Conservation (phyloP, 768 basidiomycete species). For the Scleroderma citrinum region DNA sequence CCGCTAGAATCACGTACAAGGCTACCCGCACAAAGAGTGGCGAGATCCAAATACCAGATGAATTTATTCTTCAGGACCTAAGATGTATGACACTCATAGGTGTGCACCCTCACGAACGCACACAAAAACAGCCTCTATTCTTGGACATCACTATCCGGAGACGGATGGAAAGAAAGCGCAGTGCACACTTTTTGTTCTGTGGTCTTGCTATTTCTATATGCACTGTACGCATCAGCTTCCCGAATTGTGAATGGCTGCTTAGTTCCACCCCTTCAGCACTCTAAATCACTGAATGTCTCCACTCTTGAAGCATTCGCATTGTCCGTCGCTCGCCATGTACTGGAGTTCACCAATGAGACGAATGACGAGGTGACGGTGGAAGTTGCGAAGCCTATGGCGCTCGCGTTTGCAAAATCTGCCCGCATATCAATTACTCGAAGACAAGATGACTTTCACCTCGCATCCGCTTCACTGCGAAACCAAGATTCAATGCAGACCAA, state of each 20-base stretch:
- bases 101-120: slow-evolving; percentile 59
- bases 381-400: slow-evolving; percentile 67
- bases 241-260: background rate
- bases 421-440: slow-evolving; percentile 55
- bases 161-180: background rate
- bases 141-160: slow-evolving; percentile 40
- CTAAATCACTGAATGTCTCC: slow-evolving; percentile 43
- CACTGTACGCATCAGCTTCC: background rate
- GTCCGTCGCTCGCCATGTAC: slow-evolving; percentile 41
- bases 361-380: slow-evolving; percentile 40
- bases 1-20: slow-evolving; percentile 40
- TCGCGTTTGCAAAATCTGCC: slow-evolving; percentile 60
- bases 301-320: slow-evolving; percentile 72
- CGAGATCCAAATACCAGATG: slow-evolving; percentile 14
- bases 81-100: slow-evolving; percentile 56
- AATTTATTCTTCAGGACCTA: slow-evolving; percentile 33
- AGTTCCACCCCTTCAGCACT: slow-evolving; percentile 33
- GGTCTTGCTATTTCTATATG: slow-evolving; percentile 30
- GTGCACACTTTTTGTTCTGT: slow-evolving; percentile 9
- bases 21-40: slow-evolving; percentile 23
- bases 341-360: slow-evolving; percentile 25
- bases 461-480: background rate
- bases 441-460: slow-evolving; percentile 29
- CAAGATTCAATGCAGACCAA: too few species aligned
- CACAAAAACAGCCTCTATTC: slow-evolving; percentile 55